A percentile compares a stretch with the other conserved stretches of the same genome.
These are phyloP conservation scores for Penicillium cosmopolitanum DNA, from an alignment of 495 filamentous ascomycete species.

Conservation along the genomic window DNA sequence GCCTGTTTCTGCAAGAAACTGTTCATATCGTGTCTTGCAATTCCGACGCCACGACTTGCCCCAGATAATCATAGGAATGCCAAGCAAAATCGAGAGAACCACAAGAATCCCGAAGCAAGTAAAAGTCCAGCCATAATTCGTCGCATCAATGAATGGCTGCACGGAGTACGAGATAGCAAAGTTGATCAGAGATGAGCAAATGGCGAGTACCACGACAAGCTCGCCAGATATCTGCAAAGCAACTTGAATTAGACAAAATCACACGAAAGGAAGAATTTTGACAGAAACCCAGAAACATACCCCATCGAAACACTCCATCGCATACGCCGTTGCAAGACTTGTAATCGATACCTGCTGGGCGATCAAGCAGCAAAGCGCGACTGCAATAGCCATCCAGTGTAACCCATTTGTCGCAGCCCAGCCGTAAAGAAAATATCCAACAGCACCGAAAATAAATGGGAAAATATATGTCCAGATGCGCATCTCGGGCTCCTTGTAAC, in stretches of 20 bases:
- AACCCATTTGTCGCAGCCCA: conserved; percentile 34
- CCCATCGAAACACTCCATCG: conserved; percentile 42
- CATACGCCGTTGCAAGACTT: conserved; percentile 44
- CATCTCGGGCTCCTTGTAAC: conserved; percentile 42
- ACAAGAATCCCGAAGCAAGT: conserved; percentile 34
- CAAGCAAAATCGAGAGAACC: conserved; percentile 23
- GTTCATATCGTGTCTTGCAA: conserved; percentile 30
- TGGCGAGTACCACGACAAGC: conserved; percentile 38
- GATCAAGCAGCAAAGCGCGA: conserved; percentile 39
- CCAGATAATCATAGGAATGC: conserved; percentile 32
- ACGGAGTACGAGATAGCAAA: conserved; percentile 39
- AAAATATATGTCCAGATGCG: conserved; percentile 34
- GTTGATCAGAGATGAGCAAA: conserved; percentile 37
- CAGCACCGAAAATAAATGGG: conserved; percentile 30
- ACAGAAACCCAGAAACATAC: conserved; percentile 15
- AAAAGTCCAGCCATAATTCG: conserved; percentile 36
- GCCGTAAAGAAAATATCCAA: conserved; percentile 41
- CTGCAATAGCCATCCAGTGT: conserved; percentile 40
- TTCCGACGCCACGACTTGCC: conserved; percentile 35
- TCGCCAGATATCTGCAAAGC: conserved; percentile 33
- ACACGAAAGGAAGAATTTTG: not conserved
- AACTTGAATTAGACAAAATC: not conserved
- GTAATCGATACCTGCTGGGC: conserved; percentile 42
- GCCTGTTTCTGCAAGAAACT: conserved; percentile 29
- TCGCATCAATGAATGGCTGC: conserved; percentile 36